Base-by-base conservation (phyloP, 768 basidiomycete genomes). In the Astraeus odoratus region DNA sequence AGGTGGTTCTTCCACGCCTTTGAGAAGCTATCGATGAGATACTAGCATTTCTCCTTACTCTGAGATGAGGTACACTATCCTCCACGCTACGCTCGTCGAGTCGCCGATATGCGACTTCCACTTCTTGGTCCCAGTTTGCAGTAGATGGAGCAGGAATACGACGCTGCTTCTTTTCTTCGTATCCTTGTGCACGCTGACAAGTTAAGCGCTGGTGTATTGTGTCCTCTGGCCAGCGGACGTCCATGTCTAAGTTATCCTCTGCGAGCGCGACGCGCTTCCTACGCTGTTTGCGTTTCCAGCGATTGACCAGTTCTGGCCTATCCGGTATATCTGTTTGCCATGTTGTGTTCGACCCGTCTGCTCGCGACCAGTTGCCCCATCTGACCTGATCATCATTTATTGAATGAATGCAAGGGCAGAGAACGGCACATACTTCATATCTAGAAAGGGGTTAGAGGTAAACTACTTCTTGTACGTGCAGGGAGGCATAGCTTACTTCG, bases 271-370 rank as follows among this genome's bases (percentile, higher is more conserved):
- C 42, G 8, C 74, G 66, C 18, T 53, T 51, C n/a, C 51, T 51
- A 26, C 54, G 51, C 43, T 73, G 70, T 8, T 31, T 42, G 13
- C 40, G 44, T 8, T 65, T 59, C 73, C 73, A 78, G 19, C 22
- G n/a, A 13, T 25, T 49, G 44, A 67, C 42, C 36, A 65, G 36
- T 3, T 49, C 37, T 5, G 29, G 5, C 4, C 45, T 47, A 5
- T 61, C 54, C 18, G 59, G 49, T 22, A 47, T 39, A 12, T 57
- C 55, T 19, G 57, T 60, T 30, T 71, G 57, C 78, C 78, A 81
- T 6, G 79, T 80, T 2, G 72, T 73, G 49, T 73, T 75, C 6
- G 78, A 74, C 0, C 72, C 75, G 51, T 81, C 74, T 1, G 46
- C 33, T 20, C 78, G 74, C 18, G 56, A 56, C 79, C 79, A 81